Evolutionary conservation across 1,284 basidiomycete species (phyloP).

Genomic region (Trametes pubescens): DNA sequence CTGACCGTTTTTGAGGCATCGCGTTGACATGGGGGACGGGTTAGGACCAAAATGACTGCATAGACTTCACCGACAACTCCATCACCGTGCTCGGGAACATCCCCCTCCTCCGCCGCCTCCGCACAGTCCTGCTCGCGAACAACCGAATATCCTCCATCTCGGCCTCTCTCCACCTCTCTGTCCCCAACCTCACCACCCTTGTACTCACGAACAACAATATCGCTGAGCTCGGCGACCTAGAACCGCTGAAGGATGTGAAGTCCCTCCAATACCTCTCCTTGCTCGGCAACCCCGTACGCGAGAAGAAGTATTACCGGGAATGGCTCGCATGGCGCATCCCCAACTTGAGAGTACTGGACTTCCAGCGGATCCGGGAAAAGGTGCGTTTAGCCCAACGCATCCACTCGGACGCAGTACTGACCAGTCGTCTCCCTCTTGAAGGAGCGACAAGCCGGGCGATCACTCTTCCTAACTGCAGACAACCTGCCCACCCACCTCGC

Average conservation of each 20-base stretch:
- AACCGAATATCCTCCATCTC: conserved; percentile 89
- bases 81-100: conserved; percentile 90
- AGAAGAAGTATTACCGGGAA: conserved; percentile 97
- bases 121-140: conserved; percentile 85
- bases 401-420: not conserved
- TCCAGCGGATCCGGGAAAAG: conserved; percentile 95
- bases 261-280: conserved; percentile 86
- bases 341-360: conserved; percentile 94
- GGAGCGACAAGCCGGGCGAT: conserved; percentile 80
- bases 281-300: conserved; percentile 90
- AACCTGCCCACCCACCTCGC: conserved; percentile 84
- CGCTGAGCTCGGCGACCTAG: conserved; percentile 81
- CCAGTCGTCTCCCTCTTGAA: conserved; percentile 42
- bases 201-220: conserved; percentile 81
- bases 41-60: conserved; percentile 91
- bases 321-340: conserved; percentile 90
- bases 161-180: conserved; percentile 79
- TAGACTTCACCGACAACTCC: conserved; percentile 97
- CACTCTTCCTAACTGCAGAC: conserved; percentile 81
- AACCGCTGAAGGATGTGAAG: conserved; percentile 83
- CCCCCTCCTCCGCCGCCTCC: conserved; percentile 81
- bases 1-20: conserved; percentile 16
- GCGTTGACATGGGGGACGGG: conserved; percentile 25
- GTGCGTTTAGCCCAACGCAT: conserved; percentile 55
- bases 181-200: conserved; percentile 85